Conservation (phyloP, 1,139 yeast genomes). For the Geotrichum cucujoidarum region DNA sequence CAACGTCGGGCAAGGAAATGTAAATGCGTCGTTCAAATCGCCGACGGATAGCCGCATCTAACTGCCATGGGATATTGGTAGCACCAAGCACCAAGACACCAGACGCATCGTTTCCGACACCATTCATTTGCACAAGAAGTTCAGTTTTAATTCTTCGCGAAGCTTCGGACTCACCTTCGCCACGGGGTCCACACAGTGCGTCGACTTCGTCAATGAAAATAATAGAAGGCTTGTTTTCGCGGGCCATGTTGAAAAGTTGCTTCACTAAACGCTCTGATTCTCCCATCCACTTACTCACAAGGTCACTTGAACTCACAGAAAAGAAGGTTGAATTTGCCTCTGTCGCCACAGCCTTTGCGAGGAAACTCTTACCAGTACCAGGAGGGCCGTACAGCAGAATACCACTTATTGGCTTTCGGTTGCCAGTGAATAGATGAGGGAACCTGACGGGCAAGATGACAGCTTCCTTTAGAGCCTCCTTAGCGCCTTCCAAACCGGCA, state of each 20-base stretch:
- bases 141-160: constrained; percentile 95
- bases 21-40: constrained; percentile 93
- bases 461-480: constrained; percentile 95
- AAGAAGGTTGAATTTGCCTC: constrained; percentile 96
- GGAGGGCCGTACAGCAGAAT: constrained; percentile 95
- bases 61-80: constrained; percentile 97
- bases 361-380: constrained; percentile 95
- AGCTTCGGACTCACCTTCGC: constrained; percentile 97
- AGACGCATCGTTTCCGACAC: constrained; percentile 90
- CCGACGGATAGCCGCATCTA: constrained; percentile 95
- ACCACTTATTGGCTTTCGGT: constrained; percentile 89
- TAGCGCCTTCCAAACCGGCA: constrained; percentile 93
- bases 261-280: constrained; percentile 93
- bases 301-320: constrained; percentile 88
- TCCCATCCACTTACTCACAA: constrained; percentile 99
- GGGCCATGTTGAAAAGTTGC: constrained; percentile 90
- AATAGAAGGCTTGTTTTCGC: constrained; percentile 91
- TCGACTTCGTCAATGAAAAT: constrained; percentile 97
- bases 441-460: constrained; percentile 92
- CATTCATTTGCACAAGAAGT: constrained; percentile 95
- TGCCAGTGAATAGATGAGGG: constrained; percentile 92
- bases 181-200: constrained; percentile 96
- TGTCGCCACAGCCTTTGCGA: constrained; percentile 97
- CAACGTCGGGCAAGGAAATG: constrained; percentile 87
- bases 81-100: constrained; percentile 97